Base-by-base conservation (phyloP, 2,329 filamentous ascomycete species). In the Diaporthe sp. region DNA sequence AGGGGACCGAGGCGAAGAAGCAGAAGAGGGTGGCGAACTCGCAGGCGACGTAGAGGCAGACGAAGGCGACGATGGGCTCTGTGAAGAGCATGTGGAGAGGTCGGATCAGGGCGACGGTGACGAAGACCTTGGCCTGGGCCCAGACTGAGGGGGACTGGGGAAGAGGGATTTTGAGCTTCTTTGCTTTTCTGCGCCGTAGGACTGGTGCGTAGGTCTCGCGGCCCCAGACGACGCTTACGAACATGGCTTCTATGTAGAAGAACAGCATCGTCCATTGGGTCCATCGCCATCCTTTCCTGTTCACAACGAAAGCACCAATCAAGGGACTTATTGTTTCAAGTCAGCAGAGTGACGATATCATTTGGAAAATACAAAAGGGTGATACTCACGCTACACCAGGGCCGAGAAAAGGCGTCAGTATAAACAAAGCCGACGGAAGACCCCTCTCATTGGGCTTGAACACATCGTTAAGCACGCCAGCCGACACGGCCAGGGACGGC, bases 41-140 rank as follows among this genome's bases (percentile, higher is more conserved):
- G 78, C 86, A 87, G 0, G 88, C 83, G 0, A 87, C 84, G 78
- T 90, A 90, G 0, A 90, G 79, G 57, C 85, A 87, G 51, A 87
- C 81, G 73, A 92, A 90, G 15, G 88, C 87, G 2, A 93, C 88
- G 51, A 94, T 92, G 3, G 92, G 91, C 78, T 94, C 92, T 1
- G 88, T 87, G 55, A 91, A 80, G 10, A 93, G 85, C 86, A 94
- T 91, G 60, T 87, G 86, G 0, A 92, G 25, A 0, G 90, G 90
- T 15, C 90, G 85, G 22, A 89, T 76, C 1, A 90, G 80, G 2
- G 87, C 85, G 1, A 86, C 81, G 0, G 85, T 82, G 4, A 87
- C 76, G 75, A 89, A 88, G 1, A 76, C 25, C 28, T 77, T 79
- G 37, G 85, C 60, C 4, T 79, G 81, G 10, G 79, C 70, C 0